Conservation (phyloP, 257 asterid species). For the Prunella vulgaris region DNA sequence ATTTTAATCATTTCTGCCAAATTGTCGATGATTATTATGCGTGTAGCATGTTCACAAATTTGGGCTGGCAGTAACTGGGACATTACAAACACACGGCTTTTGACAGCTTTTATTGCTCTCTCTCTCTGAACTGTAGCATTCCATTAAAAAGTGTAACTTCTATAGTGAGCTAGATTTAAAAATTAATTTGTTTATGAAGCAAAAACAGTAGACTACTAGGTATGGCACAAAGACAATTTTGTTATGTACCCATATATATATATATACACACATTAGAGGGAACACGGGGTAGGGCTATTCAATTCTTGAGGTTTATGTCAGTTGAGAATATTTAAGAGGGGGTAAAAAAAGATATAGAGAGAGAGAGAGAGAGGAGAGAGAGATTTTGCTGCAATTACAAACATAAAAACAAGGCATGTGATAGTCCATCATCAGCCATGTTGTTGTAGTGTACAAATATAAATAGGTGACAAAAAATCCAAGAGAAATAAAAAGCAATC, state of each 20-base stretch:
- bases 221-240: neutral
- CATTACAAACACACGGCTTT: neutral
- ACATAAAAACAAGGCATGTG: constrained; percentile 45
- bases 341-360: neutral
- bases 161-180: neutral
- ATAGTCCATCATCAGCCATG: constrained; percentile 51
- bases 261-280: neutral
- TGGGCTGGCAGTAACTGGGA: neutral
- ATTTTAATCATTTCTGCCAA: neutral
- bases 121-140: neutral
- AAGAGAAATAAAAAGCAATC: constrained; percentile 12
- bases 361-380: neutral
- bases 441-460: constrained; percentile 34
- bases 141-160: neutral
- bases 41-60: neutral
- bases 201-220: neutral
- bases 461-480: constrained; percentile 31
- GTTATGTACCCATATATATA: neutral
- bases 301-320: constrained; percentile 12
- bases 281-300: constrained; percentile 10
- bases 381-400: neutral
- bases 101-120: neutral
- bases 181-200: neutral
- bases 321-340: constrained; percentile 19
- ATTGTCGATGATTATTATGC: neutral